These are phyloP conservation scores for Podaxis carcinomalis DNA, from an alignment of 768 basidiomycete genomes.

Conservation along the genomic window DNA sequence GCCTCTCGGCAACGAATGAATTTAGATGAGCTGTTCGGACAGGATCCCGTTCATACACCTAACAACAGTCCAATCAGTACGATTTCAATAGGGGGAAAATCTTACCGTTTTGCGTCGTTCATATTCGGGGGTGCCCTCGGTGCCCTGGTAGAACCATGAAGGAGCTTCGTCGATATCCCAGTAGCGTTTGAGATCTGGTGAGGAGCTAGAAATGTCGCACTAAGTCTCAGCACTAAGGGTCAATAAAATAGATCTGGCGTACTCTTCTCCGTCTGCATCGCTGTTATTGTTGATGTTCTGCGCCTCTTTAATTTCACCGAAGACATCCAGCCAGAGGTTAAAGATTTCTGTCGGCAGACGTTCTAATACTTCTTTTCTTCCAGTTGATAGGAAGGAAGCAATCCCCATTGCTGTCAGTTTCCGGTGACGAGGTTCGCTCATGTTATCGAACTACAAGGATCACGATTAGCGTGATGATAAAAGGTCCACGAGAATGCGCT, in stretches of 20 bases:
- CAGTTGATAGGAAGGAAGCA: constrained; percentile 72
- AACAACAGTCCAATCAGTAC: constrained; percentile 8
- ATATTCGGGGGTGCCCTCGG: constrained; percentile 71
- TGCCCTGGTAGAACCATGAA: constrained; percentile 52
- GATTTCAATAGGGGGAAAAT: constrained; percentile 2
- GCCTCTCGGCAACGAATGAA: constrained; percentile 47
- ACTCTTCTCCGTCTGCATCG: not conserved
- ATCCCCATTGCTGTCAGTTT: constrained; percentile 84
- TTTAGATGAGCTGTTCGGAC: constrained; percentile 67
- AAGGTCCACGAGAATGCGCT: constrained; percentile 15
- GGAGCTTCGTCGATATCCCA: constrained; percentile 71
- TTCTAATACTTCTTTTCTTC: constrained; percentile 64
- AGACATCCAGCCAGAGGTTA: constrained; percentile 85
- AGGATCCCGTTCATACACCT: constrained; percentile 72
- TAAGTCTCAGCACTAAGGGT: not conserved
- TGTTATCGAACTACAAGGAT: constrained; percentile 72
- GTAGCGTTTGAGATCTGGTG: constrained; percentile 47
- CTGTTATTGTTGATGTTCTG: constrained; percentile 22
- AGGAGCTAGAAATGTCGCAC: constrained; percentile 21
- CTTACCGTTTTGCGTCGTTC: constrained; percentile 69
- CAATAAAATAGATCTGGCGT: not conserved
- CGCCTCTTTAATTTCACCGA: constrained; percentile 81
- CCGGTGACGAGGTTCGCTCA: constrained; percentile 80
- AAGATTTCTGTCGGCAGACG: constrained; percentile 74
- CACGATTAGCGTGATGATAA: constrained; percentile 3